Base-by-base conservation (phyloP, 306 rosid species). In the Quercus parvula region DNA sequence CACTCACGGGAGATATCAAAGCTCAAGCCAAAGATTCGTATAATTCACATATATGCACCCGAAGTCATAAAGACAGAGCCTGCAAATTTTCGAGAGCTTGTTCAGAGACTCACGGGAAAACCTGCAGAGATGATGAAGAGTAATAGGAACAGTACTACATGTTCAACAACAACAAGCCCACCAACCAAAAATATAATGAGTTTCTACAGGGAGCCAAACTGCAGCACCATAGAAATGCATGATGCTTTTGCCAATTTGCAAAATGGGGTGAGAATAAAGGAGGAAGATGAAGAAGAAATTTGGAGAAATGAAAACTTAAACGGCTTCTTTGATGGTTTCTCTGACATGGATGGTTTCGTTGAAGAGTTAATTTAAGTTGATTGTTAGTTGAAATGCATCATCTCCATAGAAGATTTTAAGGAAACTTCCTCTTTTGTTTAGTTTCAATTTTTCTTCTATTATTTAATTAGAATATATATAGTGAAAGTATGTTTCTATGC, bases 31-130 rank as follows among this genome's bases (percentile, higher is more conserved):
- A 81, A 84, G 83, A 87, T 87, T 75, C 77, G 83, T 51, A 75
- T 87, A 70, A 73, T 87, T 80, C 91, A 89, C 70, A 25, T 87
- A 13, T 82, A 81, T 78, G 85, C 90, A 59, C 93, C 91, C 1
- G 74, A 85, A 66, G 71, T 87, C 77, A 89, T 89, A 38, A 79
- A 85, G 85, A 89, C 83, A 4, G 90, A 89, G 68, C 89, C 73
- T 20, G 88, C 79, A 5, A 87, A 89, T 66, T 89, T 89, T 78
- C 79, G 90, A 68, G 88, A 85, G 58, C 81, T 89, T 5, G 93
- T 87, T 55, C 91, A 90, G 56, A 87, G 84, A 8, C 87, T 90
- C 68, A 87, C 89, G 1, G 91, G 93, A 10, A 87, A 78, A 72
- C 85, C 86, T 46, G 78, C 70, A 35, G 84, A 80, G 18, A 73